These are phyloP conservation scores for Plectosphaerella sp. DNA, from an alignment of 2,329 filamentous ascomycete genomes.

Conservation along the genomic window DNA sequence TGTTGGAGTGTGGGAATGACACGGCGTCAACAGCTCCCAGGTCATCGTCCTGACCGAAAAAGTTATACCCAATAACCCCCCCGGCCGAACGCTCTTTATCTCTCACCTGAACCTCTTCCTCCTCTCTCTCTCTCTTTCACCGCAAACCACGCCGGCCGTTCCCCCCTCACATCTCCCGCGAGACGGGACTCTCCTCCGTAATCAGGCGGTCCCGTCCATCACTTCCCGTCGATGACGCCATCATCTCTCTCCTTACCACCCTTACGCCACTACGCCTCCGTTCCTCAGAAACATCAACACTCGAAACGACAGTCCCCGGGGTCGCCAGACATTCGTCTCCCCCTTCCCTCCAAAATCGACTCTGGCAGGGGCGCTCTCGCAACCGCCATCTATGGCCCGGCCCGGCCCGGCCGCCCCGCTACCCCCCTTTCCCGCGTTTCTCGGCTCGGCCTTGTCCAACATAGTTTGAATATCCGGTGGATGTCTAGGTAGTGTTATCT, in stretches of 20 bases:
- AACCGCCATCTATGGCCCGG: too few relatives aligned
- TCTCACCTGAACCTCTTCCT: background rate
- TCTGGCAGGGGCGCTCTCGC: too few relatives aligned
- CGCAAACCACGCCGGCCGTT: background rate
- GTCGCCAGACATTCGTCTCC: background rate
- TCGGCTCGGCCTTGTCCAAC: background rate
- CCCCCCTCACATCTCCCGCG: too few relatives aligned
- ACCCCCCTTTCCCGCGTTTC: too few relatives aligned
- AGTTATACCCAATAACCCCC: background rate
- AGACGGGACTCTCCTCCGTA: too few relatives aligned
- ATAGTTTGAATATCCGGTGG: slow-evolving; percentile 1
- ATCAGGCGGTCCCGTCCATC: too few relatives aligned
- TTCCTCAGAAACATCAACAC: too few relatives aligned
- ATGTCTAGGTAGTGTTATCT: slow-evolving; percentile 19
- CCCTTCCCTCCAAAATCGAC: background rate
- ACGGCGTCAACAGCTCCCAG: slow-evolving; percentile 30
- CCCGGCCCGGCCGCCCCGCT: too few relatives aligned
- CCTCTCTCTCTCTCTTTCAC: background rate
- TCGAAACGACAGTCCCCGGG: background rate
- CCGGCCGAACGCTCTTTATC: background rate
- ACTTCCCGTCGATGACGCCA: too few relatives aligned
- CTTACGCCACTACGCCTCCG: background rate
- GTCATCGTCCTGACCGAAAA: background rate
- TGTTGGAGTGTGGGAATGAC: slow-evolving; percentile 32
- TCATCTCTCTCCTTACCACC: background rate